Percentiles rank a stretch among this genome's conserved stretches.
Evolutionary conservation across 306 rosid genomes (phyloP).

Genomic region (Clitoria ternatea): DNA sequence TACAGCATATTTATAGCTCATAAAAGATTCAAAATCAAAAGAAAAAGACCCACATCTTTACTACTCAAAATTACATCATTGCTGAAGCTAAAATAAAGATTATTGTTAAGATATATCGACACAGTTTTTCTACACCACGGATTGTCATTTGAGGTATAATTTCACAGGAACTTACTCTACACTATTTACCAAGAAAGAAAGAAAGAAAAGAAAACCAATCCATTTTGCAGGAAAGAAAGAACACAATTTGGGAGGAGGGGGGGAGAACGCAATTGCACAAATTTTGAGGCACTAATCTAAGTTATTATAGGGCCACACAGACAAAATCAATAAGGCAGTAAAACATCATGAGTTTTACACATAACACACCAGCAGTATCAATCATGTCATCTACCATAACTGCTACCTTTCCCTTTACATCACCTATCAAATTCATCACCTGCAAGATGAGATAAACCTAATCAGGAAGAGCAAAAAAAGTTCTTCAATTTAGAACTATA

Average conservation of each 20-base stretch:
- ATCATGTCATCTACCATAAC: constrained; percentile 99
- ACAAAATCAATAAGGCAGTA: neutral
- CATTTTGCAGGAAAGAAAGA: neutral
- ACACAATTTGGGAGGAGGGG: neutral
- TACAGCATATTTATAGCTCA: neutral
- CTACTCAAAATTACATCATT: neutral
- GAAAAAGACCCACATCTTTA: neutral
- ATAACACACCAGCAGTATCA: constrained; percentile 82
- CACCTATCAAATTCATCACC: constrained; percentile 98
- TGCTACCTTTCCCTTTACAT: constrained; percentile 89
- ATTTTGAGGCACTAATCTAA: neutral
- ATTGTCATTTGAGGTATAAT: neutral
- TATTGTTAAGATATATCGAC: neutral
- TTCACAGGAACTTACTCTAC: neutral
- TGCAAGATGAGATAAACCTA: constrained; percentile 36
- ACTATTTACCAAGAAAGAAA: neutral
- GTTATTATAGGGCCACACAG: neutral
- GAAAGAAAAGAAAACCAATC: neutral
- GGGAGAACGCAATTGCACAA: neutral
- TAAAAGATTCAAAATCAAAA: neutral
- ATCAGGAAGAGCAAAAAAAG: constrained; percentile 9
- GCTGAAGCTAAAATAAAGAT: neutral
- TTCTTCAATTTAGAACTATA: neutral
- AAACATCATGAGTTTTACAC: neutral
- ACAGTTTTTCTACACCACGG: neutral